phyloP scores from a whole-genome alignment of 2,329 filamentous ascomycete species.

The Fusarium camptoceras region DNA sequence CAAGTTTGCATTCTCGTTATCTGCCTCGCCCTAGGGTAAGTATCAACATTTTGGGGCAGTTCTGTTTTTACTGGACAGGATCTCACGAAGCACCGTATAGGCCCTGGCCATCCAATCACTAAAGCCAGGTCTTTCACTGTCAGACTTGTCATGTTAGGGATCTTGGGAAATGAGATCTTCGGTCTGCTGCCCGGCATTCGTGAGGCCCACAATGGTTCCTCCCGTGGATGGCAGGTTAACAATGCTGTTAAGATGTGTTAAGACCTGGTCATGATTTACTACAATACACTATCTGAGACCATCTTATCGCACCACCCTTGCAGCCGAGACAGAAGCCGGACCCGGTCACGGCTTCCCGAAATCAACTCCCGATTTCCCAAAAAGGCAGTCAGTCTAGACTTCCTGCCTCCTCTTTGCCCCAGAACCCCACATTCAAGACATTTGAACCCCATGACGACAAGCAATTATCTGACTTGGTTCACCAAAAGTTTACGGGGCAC shows the following conservation, averaged over 20 bases:
- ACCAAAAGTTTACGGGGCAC: constrained; percentile 12
- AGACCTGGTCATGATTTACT: rapidly evolving
- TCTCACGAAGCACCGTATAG: background rate
- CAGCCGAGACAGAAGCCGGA: constrained; percentile 45
- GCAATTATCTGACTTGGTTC: constrained; percentile 2
- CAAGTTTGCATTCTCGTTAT: background rate
- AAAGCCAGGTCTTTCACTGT: constrained; percentile 4
- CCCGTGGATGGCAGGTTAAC: constrained; percentile 3
- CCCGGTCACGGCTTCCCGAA: constrained; percentile 44
- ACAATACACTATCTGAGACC: constrained; percentile 1
- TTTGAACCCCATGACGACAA: constrained; percentile 37
- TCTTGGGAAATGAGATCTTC: constrained; percentile 23
- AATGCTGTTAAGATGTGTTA: constrained; percentile 23
- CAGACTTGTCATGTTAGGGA: background rate
- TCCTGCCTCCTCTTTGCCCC: constrained; percentile 42
- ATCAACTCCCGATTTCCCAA: constrained; percentile 48
- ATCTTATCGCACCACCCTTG: constrained; percentile 7
- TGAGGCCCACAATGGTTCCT: constrained; percentile 6
- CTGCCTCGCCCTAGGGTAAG: background rate
- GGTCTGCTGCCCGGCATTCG: constrained; percentile 27
- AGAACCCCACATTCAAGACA: constrained; percentile 43
- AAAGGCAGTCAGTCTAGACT: constrained; percentile 35
- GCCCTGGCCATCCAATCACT: background rate
- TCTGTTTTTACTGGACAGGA: background rate
- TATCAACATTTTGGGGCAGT: background rate